Evolutionary conservation across 306 rosid genomes (phyloP), one percentile per base, ranked within the genome.

Genomic region (Vicia faba): DNA sequence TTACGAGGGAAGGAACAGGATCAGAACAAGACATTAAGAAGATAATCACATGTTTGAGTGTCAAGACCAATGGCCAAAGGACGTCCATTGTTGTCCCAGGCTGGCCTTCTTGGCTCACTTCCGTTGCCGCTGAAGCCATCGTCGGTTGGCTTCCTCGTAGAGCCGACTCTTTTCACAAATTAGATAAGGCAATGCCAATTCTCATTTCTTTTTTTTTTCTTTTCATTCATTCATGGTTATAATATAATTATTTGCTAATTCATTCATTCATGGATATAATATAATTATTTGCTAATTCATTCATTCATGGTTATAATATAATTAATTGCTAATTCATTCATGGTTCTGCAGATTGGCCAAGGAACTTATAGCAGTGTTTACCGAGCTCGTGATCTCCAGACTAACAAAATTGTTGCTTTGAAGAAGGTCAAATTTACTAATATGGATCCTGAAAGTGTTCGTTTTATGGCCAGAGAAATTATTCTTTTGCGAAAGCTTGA

Each of bases 361-460:
- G 97, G 97, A 80, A 88, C 97, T 46, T 91, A 91, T 80, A 91
- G 97, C 71, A 83, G 89, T 67, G 97, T 91, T 66, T 88, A 88
- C 63, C 83, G 75, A 73, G 97, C 97, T 44, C 88, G 86, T 40
- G 97, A 91, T 81, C 85, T 88, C 26, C 91, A 91, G 31, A 79
- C 86, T n/a, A 86, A 85, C 69, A 87, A 78, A 71, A 61, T 82
- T 28, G 97, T 88, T 73, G 97, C 97, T 33, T 43, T 91, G 64
- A 91, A 91, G 84, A 91, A 91, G 84, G 97, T 91, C 54, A 84
- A 95, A 16, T 91, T 88, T 74, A 81, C 95, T 29, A 86, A 81
- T 60, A 84, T 88, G 88, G 97, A 91, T 64, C 95, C 92, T 0
- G 95, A 88, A 79, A 91, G 97, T 78, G 95, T 91, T 41, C 87